These are phyloP conservation scores for Globisporangium emineosum DNA, from an alignment of 352 stramenopile species.

Conservation along the genomic window DNA sequence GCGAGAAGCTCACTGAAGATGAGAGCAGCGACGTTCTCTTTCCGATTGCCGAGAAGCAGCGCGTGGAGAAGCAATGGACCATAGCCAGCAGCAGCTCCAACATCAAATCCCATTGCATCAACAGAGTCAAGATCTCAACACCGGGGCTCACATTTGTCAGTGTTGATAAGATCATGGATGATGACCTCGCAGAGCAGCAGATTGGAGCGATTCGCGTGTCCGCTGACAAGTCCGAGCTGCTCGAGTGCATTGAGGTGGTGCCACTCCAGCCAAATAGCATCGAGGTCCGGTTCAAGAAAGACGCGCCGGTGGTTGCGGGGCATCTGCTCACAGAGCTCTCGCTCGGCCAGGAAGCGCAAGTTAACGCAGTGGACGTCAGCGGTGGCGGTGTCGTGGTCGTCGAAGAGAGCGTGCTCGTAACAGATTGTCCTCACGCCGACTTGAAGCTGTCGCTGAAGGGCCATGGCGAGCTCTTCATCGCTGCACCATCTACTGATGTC, in stretches of 20 bases:
- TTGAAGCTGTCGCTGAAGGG: conserved; percentile 5
- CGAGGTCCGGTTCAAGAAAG: conserved; percentile 16
- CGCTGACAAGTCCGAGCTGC: conserved; percentile 1
- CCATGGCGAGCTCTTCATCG: conserved; percentile 6
- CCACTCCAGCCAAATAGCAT: conserved; percentile 6
- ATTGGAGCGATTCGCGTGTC: conserved; percentile 10
- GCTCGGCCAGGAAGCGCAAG: conserved; percentile 1
- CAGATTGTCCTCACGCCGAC: neutral
- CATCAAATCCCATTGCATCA: neutral
- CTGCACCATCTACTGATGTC: neutral
- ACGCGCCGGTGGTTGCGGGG: neutral
- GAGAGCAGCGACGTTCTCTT: conserved; percentile 7
- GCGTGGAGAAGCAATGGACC: conserved; percentile 11
- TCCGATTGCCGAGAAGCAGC: conserved; percentile 7
- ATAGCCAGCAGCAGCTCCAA: neutral
- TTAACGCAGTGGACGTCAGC: conserved; percentile 2
- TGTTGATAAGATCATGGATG: neutral
- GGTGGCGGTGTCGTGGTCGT: conserved; percentile 12
- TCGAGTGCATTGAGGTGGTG: conserved; percentile 18
- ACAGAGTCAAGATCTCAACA: conserved; percentile 8
- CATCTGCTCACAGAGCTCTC: conserved; percentile 13
- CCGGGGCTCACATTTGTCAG: conserved; percentile 12
- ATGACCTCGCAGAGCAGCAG: neutral
- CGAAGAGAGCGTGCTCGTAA: conserved; percentile 13
- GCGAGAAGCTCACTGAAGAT: neutral